Evolutionary conservation across 495 filamentous ascomycete species (phyloP).

Genomic region (Penicillium alfredii): DNA sequence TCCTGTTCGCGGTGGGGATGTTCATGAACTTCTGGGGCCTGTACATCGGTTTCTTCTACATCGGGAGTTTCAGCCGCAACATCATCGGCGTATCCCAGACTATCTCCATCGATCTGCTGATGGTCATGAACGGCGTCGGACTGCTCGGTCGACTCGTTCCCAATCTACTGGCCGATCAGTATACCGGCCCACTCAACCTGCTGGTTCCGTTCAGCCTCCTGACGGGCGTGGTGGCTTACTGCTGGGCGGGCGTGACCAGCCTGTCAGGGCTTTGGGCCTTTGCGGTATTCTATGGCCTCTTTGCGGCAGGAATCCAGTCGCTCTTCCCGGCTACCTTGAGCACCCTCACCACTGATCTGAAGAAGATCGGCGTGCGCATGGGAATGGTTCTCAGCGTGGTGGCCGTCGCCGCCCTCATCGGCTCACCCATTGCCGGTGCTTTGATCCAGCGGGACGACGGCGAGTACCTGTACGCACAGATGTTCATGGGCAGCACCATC

Average conservation of each 20-base stretch:
- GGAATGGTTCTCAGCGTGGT: slow-evolving; percentile 78
- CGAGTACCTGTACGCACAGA: slow-evolving; percentile 52
- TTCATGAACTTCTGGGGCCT: slow-evolving; percentile 60
- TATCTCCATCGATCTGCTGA: slow-evolving; percentile 58
- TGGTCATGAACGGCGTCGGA: slow-evolving; percentile 69
- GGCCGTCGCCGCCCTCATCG: slow-evolving; percentile 65
- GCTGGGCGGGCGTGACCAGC: slow-evolving; percentile 56
- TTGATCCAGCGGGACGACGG: slow-evolving; percentile 47
- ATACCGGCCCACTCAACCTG: slow-evolving; percentile 57
- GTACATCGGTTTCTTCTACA: slow-evolving; percentile 75
- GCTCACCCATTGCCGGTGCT: slow-evolving; percentile 67
- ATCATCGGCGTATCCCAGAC: slow-evolving; percentile 48
- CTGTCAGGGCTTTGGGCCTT: slow-evolving; percentile 52
- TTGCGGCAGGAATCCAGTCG: slow-evolving; percentile 61
- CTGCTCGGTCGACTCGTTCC: slow-evolving; percentile 59
- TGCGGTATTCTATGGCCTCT: slow-evolving; percentile 56
- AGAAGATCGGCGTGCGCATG: slow-evolving; percentile 65
- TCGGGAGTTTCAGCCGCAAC: slow-evolving; percentile 55
- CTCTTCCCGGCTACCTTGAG: slow-evolving; percentile 57
- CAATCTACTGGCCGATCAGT: slow-evolving; percentile 56
- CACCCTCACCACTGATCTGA: slow-evolving; percentile 56
- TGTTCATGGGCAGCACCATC: slow-evolving; percentile 42
- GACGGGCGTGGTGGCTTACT: slow-evolving; percentile 49
- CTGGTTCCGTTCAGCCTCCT: slow-evolving; percentile 50
- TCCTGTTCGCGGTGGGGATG: slow-evolving; percentile 61